A percentile compares a stretch with the other conserved stretches of the same genome.
These are phyloP conservation scores for Sarocladium strictum DNA, from an alignment of 2,329 filamentous ascomycete genomes.

Conservation along the genomic window DNA sequence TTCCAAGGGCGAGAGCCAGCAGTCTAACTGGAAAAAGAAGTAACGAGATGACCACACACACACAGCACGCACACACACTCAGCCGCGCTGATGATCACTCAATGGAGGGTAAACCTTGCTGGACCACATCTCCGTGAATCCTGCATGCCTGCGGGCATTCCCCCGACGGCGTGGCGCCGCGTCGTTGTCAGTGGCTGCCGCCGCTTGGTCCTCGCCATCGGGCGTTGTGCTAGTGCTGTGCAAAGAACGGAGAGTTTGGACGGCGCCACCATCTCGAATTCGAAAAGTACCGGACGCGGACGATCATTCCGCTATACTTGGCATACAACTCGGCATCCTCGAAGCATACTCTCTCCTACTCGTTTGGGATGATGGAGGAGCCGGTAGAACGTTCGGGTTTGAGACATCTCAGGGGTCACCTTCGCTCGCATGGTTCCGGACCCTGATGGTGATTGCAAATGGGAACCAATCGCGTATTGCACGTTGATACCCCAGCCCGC, in stretches of 20 bases:
- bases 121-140: neutral
- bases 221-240: neutral
- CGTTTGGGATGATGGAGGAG: too few species aligned
- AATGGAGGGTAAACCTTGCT: neutral
- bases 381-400: too few species aligned
- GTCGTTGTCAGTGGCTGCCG: neutral
- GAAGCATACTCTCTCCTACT: too few species aligned
- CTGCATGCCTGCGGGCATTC: neutral
- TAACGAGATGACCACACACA: conserved; percentile 1
- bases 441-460: too few species aligned
- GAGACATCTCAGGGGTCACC: too few species aligned
- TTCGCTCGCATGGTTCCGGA: too few species aligned
- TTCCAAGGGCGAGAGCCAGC: neutral
- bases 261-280: neutral
- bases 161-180: neutral
- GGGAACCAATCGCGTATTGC: too few species aligned
- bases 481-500: too few species aligned
- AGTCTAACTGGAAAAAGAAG: conserved; percentile 2
- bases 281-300: neutral
- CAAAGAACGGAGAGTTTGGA: neutral
- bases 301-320: too few species aligned
- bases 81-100: neutral
- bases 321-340: too few species aligned
- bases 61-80: neutral
- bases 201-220: neutral